Percentiles rank a stretch among this genome's conserved stretches.
phyloP scores from a whole-genome alignment of 2,329 filamentous ascomycete genomes.

The Colletotrichum horii region DNA sequence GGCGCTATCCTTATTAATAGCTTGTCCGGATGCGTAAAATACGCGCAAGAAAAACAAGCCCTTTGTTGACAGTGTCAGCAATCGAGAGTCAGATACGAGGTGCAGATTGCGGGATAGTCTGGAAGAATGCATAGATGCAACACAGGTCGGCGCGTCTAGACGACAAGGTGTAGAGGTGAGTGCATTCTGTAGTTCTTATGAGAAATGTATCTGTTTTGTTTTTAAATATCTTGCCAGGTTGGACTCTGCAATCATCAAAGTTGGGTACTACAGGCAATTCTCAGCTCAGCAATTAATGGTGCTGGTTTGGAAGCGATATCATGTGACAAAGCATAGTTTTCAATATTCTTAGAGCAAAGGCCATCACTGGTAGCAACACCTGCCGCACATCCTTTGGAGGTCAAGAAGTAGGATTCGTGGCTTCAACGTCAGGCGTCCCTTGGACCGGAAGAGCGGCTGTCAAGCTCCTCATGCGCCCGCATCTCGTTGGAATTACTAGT shows the following conservation, averaged over 20 bases:
- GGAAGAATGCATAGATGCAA: background rate
- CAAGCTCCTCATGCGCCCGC: background rate
- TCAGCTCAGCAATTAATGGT: accelerated
- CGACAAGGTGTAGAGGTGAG: background rate
- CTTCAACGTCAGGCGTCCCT: background rate
- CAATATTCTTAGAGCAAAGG: background rate
- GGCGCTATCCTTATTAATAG: background rate
- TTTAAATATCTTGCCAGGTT: too few species aligned
- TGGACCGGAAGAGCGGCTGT: background rate
- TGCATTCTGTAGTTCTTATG: background rate
- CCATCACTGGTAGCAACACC: background rate
- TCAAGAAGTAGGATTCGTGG: background rate
- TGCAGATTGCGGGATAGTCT: background rate
- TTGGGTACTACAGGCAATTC: too few species aligned
- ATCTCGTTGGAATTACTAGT: background rate
- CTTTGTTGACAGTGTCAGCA: background rate
- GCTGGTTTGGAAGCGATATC: background rate
- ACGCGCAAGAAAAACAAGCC: background rate
- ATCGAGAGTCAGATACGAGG: background rate
- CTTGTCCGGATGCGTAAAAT: background rate
- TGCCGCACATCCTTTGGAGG: background rate
- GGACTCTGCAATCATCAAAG: too few species aligned
- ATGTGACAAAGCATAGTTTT: background rate
- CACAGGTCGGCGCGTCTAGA: background rate
- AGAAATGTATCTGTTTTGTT: background rate